These are phyloP conservation scores for Rubia tinctorum DNA, from an alignment of 305 asterid genomes.

Conservation along the genomic window DNA sequence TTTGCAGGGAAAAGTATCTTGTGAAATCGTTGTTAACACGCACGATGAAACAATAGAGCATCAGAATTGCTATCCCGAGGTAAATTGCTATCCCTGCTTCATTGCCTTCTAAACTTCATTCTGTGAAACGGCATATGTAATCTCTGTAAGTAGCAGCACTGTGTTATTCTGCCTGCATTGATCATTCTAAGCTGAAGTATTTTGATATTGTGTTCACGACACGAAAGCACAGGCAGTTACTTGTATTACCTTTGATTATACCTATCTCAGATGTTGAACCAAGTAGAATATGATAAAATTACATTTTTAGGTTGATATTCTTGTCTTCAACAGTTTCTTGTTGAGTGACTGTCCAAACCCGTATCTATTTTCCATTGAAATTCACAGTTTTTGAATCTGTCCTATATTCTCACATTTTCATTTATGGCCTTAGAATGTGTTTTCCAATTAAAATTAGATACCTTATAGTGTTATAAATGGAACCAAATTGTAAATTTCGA, in stretches of 20 bases:
- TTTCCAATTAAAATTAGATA: too few species aligned
- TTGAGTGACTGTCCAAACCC: background rate
- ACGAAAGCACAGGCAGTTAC: background rate
- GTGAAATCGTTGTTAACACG: slow-evolving; percentile 55
- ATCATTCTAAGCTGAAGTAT: background rate
- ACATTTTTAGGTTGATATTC: background rate
- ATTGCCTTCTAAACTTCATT: slow-evolving; percentile 6
- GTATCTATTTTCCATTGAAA: background rate
- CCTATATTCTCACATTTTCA: background rate
- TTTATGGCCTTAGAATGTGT: too few species aligned
- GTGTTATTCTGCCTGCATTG: background rate
- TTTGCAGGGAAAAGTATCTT: slow-evolving; percentile 64
- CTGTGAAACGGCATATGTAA: background rate
- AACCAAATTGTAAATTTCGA: too few species aligned
- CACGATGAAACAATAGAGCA: slow-evolving; percentile 51
- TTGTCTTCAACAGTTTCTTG: background rate
- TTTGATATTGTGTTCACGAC: background rate
- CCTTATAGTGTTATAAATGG: too few species aligned
- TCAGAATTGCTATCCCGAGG: slow-evolving; percentile 76
- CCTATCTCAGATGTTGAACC: background rate
- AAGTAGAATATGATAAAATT: background rate
- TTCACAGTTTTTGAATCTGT: background rate
- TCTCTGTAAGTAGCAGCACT: background rate
- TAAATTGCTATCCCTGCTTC: slow-evolving; percentile 20
- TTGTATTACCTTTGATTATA: background rate